Conservation (phyloP, 805 yeast genomes). For the Ogataea parapolymorpha region DNA sequence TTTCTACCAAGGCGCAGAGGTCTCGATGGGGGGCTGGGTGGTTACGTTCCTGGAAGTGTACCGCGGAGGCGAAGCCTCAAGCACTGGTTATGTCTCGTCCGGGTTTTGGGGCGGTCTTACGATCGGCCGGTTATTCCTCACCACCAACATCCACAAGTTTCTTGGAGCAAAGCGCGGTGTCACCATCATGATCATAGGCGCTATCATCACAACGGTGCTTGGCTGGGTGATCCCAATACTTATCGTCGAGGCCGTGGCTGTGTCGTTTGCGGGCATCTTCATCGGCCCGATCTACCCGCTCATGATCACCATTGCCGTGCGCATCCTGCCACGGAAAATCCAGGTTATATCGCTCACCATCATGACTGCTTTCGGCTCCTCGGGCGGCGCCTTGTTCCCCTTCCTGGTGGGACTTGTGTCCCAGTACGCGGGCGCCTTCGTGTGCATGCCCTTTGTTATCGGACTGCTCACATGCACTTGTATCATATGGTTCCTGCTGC, state of each 20-base stretch:
- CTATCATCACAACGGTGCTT: conserved; percentile 39
- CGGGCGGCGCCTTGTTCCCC: conserved; percentile 58
- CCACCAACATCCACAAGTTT: conserved; percentile 35
- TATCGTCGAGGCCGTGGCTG: conserved; percentile 44
- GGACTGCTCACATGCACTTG: conserved; percentile 35
- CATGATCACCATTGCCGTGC: conserved; percentile 43
- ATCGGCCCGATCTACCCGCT: conserved; percentile 68
- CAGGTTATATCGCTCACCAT: conserved; percentile 49
- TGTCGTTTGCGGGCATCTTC: conserved; percentile 52
- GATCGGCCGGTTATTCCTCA: conserved; percentile 54
- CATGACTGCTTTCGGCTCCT: conserved; percentile 53
- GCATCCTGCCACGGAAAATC: conserved; percentile 48
- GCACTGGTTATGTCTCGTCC: conserved; percentile 61
- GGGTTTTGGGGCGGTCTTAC: conserved; percentile 75
- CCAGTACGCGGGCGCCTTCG: conserved; percentile 43
- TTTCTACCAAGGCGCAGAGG: conserved; percentile 68
- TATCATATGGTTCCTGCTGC: conserved; percentile 40
- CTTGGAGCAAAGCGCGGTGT: conserved; percentile 47
- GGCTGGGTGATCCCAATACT: conserved; percentile 48
- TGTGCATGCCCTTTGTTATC: conserved; percentile 47
- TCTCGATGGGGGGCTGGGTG: conserved; percentile 68
- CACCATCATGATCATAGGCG: conserved; percentile 30
- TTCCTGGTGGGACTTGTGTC: conserved; percentile 50
- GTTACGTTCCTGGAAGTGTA: conserved; percentile 58
- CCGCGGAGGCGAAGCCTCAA: conserved; percentile 43